Conservation (phyloP, 192 early-diverging fungal species). For the Gryganskiella cystojenkinii region DNA sequence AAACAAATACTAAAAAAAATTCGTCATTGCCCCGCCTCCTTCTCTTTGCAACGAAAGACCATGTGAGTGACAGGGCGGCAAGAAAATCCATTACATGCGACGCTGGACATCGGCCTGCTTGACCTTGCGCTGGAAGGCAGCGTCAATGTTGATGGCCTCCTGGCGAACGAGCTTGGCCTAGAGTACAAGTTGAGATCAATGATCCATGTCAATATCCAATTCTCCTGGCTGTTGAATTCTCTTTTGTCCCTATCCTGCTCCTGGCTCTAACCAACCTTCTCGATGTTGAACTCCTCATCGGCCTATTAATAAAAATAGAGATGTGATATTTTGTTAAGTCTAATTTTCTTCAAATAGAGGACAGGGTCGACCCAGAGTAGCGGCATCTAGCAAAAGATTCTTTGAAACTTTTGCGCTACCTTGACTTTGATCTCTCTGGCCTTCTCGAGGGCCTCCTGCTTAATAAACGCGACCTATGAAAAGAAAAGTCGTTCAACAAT, state of each 20-base stretch:
- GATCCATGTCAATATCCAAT: too few species aligned
- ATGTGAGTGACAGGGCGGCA: too few species aligned
- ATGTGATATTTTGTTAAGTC: not conserved
- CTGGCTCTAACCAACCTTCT: conserved; percentile 70
- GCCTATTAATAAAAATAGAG: conserved; percentile 64
- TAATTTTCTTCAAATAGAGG: not conserved
- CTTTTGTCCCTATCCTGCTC: not conserved
- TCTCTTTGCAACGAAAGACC: not conserved
- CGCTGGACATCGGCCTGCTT: conserved; percentile 98
- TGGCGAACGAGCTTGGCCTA: conserved; percentile 97
- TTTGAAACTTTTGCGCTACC: conserved; percentile 50
- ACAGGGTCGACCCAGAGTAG: not conserved
- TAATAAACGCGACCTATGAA: conserved; percentile 93
- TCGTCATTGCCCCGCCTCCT: too few species aligned
- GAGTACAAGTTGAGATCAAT: too few species aligned
- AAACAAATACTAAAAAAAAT: not conserved
- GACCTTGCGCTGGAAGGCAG: conserved; percentile 94
- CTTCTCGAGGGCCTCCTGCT: conserved; percentile 98
- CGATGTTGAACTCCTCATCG: conserved; percentile 99
- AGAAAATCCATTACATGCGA: conserved; percentile 88
- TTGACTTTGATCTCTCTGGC: conserved; percentile 98
- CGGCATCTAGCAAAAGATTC: not conserved
- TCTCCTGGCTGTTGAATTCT: too few species aligned
- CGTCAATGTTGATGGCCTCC: conserved; percentile 97
- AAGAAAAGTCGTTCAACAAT: not conserved